A percentile compares a stretch with the other conserved stretches of the same genome.
Conservation (phyloP, 768 basidiomycete species). For the Psilocybe tampanensis region DNA sequence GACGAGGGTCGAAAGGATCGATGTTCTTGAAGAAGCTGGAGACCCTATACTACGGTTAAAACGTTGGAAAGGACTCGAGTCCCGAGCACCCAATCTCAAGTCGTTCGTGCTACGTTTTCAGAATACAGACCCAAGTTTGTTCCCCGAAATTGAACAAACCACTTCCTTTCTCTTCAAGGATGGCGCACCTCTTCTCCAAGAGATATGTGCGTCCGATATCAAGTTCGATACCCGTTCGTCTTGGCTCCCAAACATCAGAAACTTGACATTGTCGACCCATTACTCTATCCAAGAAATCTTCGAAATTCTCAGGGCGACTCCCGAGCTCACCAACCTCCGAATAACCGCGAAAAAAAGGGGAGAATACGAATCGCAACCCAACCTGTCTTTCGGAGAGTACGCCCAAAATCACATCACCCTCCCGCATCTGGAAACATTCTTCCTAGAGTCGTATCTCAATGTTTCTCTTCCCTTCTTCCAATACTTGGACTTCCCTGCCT, state of each 20-base stretch:
- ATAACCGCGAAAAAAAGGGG: background rate
- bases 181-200: background rate
- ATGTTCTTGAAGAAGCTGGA: background rate
- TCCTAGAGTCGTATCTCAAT: background rate
- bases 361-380: background rate
- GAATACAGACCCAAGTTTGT: too few relatives aligned
- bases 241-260: background rate
- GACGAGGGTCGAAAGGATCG: background rate
- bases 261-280: background rate
- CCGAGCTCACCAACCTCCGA: background rate
- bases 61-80: background rate
- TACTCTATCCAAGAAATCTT: background rate
- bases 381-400: background rate
- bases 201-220: background rate
- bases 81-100: background rate
- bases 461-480: background rate
- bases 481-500: background rate
- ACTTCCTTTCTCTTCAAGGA: background rate
- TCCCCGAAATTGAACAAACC: background rate
- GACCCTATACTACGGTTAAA: too few relatives aligned
- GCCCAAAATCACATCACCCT: background rate
- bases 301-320: background rate
- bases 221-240: background rate
- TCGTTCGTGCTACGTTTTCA: background rate
- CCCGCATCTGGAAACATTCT: background rate